Evolutionary conservation across 257 asterid genomes (phyloP).

Genomic region (Primulina huaijiensis): DNA sequence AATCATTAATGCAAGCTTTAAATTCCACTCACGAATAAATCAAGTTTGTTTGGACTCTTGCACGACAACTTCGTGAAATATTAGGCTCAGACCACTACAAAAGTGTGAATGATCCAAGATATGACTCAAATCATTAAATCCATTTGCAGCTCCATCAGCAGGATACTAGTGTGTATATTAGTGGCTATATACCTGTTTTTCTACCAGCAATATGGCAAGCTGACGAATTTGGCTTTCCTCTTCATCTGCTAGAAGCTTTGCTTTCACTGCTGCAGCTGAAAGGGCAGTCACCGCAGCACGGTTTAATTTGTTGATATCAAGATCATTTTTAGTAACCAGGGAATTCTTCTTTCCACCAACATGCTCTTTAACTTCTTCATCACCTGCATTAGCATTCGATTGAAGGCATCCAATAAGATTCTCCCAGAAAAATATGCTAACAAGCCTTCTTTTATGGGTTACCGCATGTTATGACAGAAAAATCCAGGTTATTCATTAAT

Average conservation of each 20-base stretch:
- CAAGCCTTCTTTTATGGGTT: constrained; percentile 4
- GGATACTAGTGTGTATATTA: constrained; percentile 1
- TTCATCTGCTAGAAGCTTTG: constrained; percentile 88
- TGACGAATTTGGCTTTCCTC: constrained; percentile 91
- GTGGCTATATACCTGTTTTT: constrained; percentile 66
- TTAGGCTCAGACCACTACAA: constrained; percentile 9
- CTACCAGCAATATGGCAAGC: constrained; percentile 65
- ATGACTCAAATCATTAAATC: constrained; percentile 14
- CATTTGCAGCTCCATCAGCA: constrained; percentile 20
- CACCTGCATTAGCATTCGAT: constrained; percentile 35
- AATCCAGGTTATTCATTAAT: not conserved
- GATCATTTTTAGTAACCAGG: constrained; percentile 33
- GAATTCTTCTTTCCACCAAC: constrained; percentile 37
- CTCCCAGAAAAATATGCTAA: constrained; percentile 14
- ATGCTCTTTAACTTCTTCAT: constrained; percentile 34
- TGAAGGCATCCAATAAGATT: constrained; percentile 21
- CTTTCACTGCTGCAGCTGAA: constrained; percentile 96
- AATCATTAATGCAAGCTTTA: not conserved
- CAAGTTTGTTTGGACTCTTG: not conserved
- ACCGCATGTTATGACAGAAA: constrained; percentile 15
- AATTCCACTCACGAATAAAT: not conserved
- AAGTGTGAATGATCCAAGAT: constrained; percentile 19
- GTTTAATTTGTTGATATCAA: constrained; percentile 48
- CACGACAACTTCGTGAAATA: constrained; percentile 1
- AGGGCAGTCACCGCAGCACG: constrained; percentile 79